Base-by-base conservation (phyloP, 2,329 filamentous ascomycete species). In the Fusarium heterosporum region DNA sequence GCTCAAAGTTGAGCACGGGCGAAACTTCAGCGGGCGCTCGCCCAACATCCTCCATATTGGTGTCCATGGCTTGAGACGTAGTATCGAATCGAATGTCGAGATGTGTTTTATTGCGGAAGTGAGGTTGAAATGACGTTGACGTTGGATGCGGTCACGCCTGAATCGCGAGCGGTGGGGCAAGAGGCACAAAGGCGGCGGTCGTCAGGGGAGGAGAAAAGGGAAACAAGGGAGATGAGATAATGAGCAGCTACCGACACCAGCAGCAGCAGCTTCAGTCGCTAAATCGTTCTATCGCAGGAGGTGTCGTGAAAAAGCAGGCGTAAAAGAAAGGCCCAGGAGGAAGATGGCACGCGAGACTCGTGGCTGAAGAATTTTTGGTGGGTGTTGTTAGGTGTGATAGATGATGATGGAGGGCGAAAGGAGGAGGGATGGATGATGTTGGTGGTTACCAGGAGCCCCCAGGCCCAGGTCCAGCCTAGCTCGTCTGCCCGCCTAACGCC, bases 21-120 rank as follows among this genome's bases (percentile, higher is more conserved):
- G 91, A 88, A 73, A 97, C 81, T 77, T 91, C 91, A 78, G 92
- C 87, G 70, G 93, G 92, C 75, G 91, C 89, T 82, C 94, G 92
- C 76, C 91, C 92, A 74, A 97, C 93, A 79, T 99, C 96, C 84
- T 97, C 95, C 96, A 99, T 99, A 82, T 96, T 97, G 77, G 93
- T 97, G 81, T 99, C 95, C 93, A 97, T 97, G 67, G 61, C 60
- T 55, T 40, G 63, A 17, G 29, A 19, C 55, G 55, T 55, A 36
- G 59, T 36, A 55, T 54, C 54, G 41, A 40, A 17, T 45, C 57
- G 42, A 42, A 26, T 61, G 9, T 41, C 47, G 43, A 42, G 61
- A 53, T 55, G 54, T 52, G 57, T 64, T 61, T 36, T 58, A 53
- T 48, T 51, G 64, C 63, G 64, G 46, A 45, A 50, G 58, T 55